Percentiles rank a stretch among this genome's conserved stretches.
Conservation (phyloP, 352 stramenopile genomes). For the Phytophthora pinifolia region DNA sequence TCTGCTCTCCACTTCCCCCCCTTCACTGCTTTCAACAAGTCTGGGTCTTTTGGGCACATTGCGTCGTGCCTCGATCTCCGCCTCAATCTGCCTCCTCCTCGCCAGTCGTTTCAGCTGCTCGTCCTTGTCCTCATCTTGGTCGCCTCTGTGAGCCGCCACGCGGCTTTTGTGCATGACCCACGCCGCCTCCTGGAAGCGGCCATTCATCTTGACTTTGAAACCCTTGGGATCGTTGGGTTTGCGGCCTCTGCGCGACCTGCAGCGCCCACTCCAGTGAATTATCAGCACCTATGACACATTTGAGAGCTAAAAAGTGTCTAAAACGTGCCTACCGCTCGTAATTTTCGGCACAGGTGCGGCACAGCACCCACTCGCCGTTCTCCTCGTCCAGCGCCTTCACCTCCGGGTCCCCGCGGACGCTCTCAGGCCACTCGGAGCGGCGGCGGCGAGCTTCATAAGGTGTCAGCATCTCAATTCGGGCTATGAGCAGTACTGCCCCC, state of each 20-base stretch:
- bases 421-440: slow-evolving; percentile 54
- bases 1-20: slow-evolving; percentile 7
- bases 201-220: slow-evolving; percentile 80
- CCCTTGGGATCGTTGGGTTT: slow-evolving; percentile 64
- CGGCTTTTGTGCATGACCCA: slow-evolving; percentile 73
- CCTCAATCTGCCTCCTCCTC: slow-evolving; percentile 12
- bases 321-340: slow-evolving; percentile 42
- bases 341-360: slow-evolving; percentile 54
- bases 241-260: slow-evolving; percentile 48
- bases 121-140: slow-evolving; percentile 9
- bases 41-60: slow-evolving; percentile 16
- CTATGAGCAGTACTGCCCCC: background rate
- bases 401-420: slow-evolving; percentile 50
- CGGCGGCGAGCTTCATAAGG: slow-evolving; percentile 49
- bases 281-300: background rate
- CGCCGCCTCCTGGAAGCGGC: slow-evolving; percentile 56
- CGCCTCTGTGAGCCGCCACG: slow-evolving; percentile 43
- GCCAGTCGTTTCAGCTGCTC: slow-evolving; percentile 1
- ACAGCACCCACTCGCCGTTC: slow-evolving; percentile 70
- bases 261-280: slow-evolving; percentile 1
- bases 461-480: slow-evolving; percentile 14
- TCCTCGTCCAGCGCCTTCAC: slow-evolving; percentile 55
- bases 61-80: slow-evolving; percentile 10
- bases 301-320: background rate
- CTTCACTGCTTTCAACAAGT: slow-evolving; percentile 12